These are phyloP conservation scores for Oleoguttula mirabilis DNA, from an alignment of 495 filamentous ascomycete species.

Conservation along the genomic window DNA sequence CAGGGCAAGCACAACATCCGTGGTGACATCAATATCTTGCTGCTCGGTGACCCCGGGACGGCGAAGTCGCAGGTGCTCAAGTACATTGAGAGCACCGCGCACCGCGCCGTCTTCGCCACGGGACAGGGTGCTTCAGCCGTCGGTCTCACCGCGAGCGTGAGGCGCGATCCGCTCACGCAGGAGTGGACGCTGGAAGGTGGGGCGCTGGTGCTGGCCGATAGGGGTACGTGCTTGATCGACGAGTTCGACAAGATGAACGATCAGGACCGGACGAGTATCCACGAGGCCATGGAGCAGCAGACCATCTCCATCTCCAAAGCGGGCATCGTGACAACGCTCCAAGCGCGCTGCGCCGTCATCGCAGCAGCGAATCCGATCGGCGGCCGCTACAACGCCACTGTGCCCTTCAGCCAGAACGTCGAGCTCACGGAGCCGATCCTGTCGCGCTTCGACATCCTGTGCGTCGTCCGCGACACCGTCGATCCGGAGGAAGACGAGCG, in stretches of 20 bases:
- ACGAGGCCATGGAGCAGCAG: conserved; percentile 99
- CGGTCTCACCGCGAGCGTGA: conserved; percentile 93
- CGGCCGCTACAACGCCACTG: conserved; percentile 91
- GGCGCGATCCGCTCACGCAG: conserved; percentile 85
- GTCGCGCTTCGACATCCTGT: conserved; percentile 97
- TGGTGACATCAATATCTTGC: conserved; percentile 95
- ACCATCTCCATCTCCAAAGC: conserved; percentile 99
- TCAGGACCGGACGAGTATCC: conserved; percentile 93
- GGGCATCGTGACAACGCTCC: conserved; percentile 93
- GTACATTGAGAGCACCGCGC: conserved; percentile 95
- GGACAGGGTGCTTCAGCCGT: conserved; percentile 96
- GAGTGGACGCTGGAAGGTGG: conserved; percentile 99
- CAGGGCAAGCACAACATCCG: conserved; percentile 80
- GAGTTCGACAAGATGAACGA: conserved; percentile 99
- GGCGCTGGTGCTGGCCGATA: conserved; percentile 88
- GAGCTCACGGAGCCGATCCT: conserved; percentile 95
- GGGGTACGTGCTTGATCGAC: conserved; percentile 92
- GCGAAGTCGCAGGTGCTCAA: conserved; percentile 98
- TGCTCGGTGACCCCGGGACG: conserved; percentile 95
- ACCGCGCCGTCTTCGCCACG: conserved; percentile 94
- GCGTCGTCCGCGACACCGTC: conserved; percentile 94
- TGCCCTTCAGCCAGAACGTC: conserved; percentile 90
- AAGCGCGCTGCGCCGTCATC: conserved; percentile 95
- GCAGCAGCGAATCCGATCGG: conserved; percentile 95
- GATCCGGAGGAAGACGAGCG: conserved; percentile 92